These are phyloP conservation scores for Ogataea degrootiae DNA, from an alignment of 805 yeast species.

Conservation along the genomic window DNA sequence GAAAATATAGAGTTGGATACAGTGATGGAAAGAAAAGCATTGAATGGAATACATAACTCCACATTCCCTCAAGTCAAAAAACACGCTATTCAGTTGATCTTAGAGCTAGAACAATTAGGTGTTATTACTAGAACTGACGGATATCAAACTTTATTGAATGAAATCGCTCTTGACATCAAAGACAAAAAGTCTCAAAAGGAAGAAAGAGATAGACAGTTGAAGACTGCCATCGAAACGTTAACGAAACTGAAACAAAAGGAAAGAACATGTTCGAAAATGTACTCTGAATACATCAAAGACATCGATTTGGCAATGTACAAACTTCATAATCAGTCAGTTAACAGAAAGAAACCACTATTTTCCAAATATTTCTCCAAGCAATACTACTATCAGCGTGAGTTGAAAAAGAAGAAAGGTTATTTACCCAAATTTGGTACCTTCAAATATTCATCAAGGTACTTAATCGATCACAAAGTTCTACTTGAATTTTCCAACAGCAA, in stretches of 20 bases:
- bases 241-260: slow-evolving; percentile 42
- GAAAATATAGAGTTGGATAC: slow-evolving; percentile 10
- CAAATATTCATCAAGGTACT: slow-evolving; percentile 69
- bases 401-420: slow-evolving; percentile 60
- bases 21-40: slow-evolving; percentile 35
- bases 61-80: slow-evolving; percentile 75
- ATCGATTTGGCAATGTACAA: slow-evolving; percentile 39
- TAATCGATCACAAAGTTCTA: slow-evolving; percentile 68
- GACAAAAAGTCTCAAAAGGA: slow-evolving; percentile 40
- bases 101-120: slow-evolving; percentile 70
- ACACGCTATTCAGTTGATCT: slow-evolving; percentile 64
- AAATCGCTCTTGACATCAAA: slow-evolving; percentile 75
- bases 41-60: slow-evolving; percentile 31
- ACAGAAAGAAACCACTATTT: slow-evolving; percentile 34
- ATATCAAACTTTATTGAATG: slow-evolving; percentile 75
- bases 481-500: slow-evolving; percentile 37
- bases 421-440: slow-evolving; percentile 73
- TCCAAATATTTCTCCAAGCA: slow-evolving; percentile 60
- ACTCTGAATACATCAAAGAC: slow-evolving; percentile 42
- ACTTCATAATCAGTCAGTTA: slow-evolving; percentile 42
- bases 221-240: slow-evolving; percentile 37
- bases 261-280: slow-evolving; percentile 39
- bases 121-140: slow-evolving; percentile 60
- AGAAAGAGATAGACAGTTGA: slow-evolving; percentile 37
- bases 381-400: slow-evolving; percentile 67